These are phyloP conservation scores for Polyporus tsugae DNA, from an alignment of 1,284 basidiomycete genomes.

Conservation along the genomic window DNA sequence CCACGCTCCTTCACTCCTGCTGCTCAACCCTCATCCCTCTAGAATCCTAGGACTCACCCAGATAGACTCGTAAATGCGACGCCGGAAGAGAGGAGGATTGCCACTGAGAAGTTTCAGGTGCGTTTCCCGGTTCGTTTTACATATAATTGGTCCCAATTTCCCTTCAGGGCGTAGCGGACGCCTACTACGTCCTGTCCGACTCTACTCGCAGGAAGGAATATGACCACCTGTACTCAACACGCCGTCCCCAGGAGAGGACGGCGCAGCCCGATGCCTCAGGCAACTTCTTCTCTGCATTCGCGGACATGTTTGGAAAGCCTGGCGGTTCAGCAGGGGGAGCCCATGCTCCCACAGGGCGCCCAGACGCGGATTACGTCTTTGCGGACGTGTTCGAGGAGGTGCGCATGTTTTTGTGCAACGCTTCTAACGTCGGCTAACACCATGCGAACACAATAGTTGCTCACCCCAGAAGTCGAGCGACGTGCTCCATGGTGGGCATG, in stretches of 20 bases:
- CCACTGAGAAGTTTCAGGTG: slow-evolving; percentile 87
- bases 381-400: slow-evolving; percentile 93
- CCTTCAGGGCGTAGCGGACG: slow-evolving; percentile 86
- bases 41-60: slow-evolving; percentile 78
- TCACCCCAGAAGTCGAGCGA: slow-evolving; percentile 81
- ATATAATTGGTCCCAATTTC: neutral
- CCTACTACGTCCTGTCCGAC: slow-evolving; percentile 95
- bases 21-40: slow-evolving; percentile 23
- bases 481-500: slow-evolving; percentile 79
- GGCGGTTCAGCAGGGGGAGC: slow-evolving; percentile 42
- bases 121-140: slow-evolving; percentile 8
- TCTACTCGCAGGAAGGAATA: slow-evolving; percentile 83
- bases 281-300: slow-evolving; percentile 83
- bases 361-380: slow-evolving; percentile 85
- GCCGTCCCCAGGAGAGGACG: slow-evolving; percentile 56
- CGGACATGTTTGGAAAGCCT: slow-evolving; percentile 67
- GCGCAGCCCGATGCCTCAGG: slow-evolving; percentile 72
- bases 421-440: neutral
- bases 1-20: neutral
- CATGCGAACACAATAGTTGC: slow-evolving; percentile 53
- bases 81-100: slow-evolving; percentile 71
- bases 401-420: neutral
- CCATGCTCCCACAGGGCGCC: slow-evolving; percentile 54
- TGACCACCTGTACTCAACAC: slow-evolving; percentile 71
- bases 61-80: slow-evolving; percentile 86